A percentile compares a stretch with the other conserved stretches of the same genome.
phyloP scores from a whole-genome alignment of 139 green algal species.

The Parachlorella kessleri region DNA sequence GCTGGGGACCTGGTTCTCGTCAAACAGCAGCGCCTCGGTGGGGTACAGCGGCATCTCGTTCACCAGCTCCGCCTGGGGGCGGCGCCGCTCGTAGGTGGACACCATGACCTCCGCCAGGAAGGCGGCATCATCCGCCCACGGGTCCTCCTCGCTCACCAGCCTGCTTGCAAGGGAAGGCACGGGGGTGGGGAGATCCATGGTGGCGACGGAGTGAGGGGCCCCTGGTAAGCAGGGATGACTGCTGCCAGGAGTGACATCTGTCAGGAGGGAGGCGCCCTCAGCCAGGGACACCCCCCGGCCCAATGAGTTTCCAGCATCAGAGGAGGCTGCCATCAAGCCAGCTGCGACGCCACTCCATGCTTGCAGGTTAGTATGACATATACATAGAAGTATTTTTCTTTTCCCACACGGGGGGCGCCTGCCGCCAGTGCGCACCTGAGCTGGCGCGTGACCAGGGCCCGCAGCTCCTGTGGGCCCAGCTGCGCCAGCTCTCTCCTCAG shows the following conservation, averaged over 20 bases:
- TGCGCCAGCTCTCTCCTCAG: conserved; percentile 61
- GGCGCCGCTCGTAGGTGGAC: conserved; percentile 71
- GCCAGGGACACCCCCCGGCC: too few species aligned
- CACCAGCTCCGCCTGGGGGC: conserved; percentile 75
- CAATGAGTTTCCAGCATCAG: too few species aligned
- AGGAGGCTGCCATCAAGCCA: too few species aligned
- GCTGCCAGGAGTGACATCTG: too few species aligned
- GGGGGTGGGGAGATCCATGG: too few species aligned
- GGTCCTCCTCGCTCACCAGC: conserved; percentile 77
- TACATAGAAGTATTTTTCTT: too few species aligned
- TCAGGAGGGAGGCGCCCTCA: too few species aligned
- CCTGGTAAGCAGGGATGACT: not conserved
- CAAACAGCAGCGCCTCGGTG: conserved; percentile 93
- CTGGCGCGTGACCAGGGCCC: conserved; percentile 70
- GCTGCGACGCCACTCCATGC: too few species aligned
- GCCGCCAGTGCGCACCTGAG: conserved; percentile 56
- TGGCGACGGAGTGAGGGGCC: not conserved
- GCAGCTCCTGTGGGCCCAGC: conserved; percentile 73
- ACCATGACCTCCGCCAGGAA: conserved; percentile 88
- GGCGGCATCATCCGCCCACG: conserved; percentile 54
- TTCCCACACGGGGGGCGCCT: too few species aligned
- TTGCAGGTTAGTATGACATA: too few species aligned
- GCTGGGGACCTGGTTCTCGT: conserved; percentile 82
- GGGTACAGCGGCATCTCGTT: conserved; percentile 97
- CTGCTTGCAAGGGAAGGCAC: conserved; percentile 34